Evolutionary conservation across 192 early-diverging fungal genomes (phyloP).

Genomic region (Coemansia sp.): DNA sequence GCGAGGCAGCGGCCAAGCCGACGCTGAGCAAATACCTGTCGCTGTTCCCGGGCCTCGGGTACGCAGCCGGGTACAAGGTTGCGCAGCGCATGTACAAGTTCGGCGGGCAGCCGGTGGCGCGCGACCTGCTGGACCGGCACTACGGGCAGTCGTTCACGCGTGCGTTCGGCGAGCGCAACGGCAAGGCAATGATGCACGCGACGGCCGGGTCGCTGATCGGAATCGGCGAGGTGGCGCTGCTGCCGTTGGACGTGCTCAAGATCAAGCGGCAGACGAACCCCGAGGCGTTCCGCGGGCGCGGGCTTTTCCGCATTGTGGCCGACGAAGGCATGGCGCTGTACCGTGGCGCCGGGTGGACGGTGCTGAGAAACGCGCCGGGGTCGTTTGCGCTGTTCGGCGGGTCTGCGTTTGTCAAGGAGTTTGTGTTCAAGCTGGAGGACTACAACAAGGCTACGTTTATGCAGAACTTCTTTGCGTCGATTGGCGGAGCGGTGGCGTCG

Average conservation of each 20-base stretch:
- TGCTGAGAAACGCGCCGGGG: conserved; percentile 95
- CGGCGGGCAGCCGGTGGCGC: conserved; percentile 94
- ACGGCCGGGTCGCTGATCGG: conserved; percentile 96
- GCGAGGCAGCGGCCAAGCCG: conserved; percentile 73
- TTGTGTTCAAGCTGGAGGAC: conserved; percentile 84
- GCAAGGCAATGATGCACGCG: conserved; percentile 96
- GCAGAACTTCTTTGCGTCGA: conserved; percentile 96
- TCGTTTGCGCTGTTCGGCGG: conserved; percentile 96
- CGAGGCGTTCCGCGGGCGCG: conserved; percentile 80
- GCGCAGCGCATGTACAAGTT: conserved; percentile 98
- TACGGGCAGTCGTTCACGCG: conserved; percentile 71
- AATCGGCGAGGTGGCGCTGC: conserved; percentile 94
- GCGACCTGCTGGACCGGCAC: conserved; percentile 86
- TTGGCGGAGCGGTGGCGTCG: conserved; percentile 92
- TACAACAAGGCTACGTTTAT: conserved; percentile 97
- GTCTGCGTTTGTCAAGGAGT: conserved; percentile 91
- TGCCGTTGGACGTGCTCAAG: conserved; percentile 96
- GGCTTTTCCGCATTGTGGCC: conserved; percentile 68
- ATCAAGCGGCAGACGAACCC: conserved; percentile 98
- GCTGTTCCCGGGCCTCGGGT: conserved; percentile 96
- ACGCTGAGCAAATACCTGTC: conserved; percentile 84
- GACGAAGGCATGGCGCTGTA: conserved; percentile 93
- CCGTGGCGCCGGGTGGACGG: conserved; percentile 94
- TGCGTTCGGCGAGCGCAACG: conserved; percentile 89
- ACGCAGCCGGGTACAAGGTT: conserved; percentile 98